These are phyloP conservation scores for Boletus sp. DNA, from an alignment of 768 basidiomycete species.

Conservation along the genomic window DNA sequence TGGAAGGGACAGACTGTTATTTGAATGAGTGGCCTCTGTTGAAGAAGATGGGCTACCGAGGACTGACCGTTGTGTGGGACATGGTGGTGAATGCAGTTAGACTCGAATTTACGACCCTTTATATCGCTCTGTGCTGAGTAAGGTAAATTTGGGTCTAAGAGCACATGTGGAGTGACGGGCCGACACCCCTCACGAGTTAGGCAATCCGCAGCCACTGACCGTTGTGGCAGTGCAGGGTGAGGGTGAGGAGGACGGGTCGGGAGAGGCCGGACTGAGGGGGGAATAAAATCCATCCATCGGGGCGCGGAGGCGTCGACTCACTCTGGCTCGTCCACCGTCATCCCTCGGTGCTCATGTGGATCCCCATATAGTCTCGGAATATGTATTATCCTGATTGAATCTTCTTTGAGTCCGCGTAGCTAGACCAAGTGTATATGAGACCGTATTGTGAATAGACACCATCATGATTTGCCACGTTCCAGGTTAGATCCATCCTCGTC, in stretches of 20 bases:
- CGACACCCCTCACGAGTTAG: neutral
- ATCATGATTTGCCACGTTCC: conserved; percentile 13
- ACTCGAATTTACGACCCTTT: conserved; percentile 2
- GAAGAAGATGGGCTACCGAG: neutral
- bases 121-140: conserved; percentile 10
- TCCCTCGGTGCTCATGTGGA: neutral
- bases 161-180: conserved; percentile 7
- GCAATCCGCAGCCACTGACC: no score
- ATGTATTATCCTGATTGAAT: conserved; percentile 2
- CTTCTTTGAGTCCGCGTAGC: neutral
- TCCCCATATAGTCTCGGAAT: neutral
- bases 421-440: conserved; percentile 7
- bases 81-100: conserved; percentile 22
- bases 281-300: no score
- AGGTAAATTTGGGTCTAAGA: conserved; percentile 3
- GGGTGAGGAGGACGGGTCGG: no score
- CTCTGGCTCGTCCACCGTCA: no score
- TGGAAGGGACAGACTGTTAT: conserved; percentile 40
- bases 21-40: neutral
- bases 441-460: neutral
- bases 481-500: conserved; percentile 4
- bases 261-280: no score
- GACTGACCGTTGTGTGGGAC: conserved; percentile 38
- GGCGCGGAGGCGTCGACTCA: no score
- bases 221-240: no score